Base-by-base conservation (phyloP, 1,284 basidiomycete species). In the Ustilago bromivora region DNA sequence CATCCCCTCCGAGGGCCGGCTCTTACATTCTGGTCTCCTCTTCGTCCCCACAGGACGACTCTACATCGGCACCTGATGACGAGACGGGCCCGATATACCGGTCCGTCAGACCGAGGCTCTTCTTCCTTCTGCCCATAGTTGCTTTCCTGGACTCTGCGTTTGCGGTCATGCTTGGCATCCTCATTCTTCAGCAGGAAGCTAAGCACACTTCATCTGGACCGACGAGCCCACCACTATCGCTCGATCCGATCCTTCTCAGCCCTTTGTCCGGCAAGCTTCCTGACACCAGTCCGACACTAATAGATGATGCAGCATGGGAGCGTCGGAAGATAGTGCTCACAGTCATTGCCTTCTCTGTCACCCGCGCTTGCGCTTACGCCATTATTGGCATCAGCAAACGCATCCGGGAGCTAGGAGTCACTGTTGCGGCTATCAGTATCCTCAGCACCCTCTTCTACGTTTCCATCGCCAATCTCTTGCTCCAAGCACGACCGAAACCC, bases 401-500 rank as follows among this genome's bases (percentile, higher is more conserved):
- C 5, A 71, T 77, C 23, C 66, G 75, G 4, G 57, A 69, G 31
- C 65, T 75, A n/a, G 72, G 78, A 11, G 70, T 78, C 23, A 69
- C 67, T 3, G 66, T 80, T 4, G 78, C 75, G 23, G 78, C 78
- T 15, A 71, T 69, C 55, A 75, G 71, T 43, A 70, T 80, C 60
- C 66, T 80, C 32, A 73, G 75, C 58, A 66, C 69, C 2, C 71
- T 80, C 11, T 80, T 78, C 57, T 71, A 76, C 57, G 66, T 75
- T 28, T 80, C 78, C 12, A 49, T 78, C 31, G 75, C 76, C 57
- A 80, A 80, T 38, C 47, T 80, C 35, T 70, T 80, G 41, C 72
- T 80, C 40, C 75, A 80, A 35, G 78, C 76, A 5, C 62, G 71
- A 17, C 19, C 67, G 1, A 74, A 73, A 38, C 63, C 63, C 4